Evolutionary conservation across 192 early-diverging fungal species (phyloP).

Genomic region (Coemansia sp.): DNA sequence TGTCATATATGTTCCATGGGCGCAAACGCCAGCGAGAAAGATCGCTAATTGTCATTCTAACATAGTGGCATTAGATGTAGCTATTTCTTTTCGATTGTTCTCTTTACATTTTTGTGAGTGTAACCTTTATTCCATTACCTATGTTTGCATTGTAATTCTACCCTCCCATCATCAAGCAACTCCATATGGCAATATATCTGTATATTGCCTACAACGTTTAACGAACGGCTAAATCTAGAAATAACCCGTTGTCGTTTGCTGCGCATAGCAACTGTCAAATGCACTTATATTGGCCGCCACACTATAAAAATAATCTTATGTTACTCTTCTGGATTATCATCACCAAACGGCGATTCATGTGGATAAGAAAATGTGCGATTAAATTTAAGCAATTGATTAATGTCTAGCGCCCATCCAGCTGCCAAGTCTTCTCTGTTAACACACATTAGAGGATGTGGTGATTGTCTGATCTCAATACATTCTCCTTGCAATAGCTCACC

Average conservation of each 20-base stretch:
- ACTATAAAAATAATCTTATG: not conserved
- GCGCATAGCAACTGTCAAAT: not conserved
- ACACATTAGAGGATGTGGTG: conserved; percentile 75
- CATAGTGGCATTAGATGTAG: no score
- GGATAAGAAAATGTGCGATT: conserved; percentile 65
- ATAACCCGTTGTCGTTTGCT: not conserved
- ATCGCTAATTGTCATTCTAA: no score
- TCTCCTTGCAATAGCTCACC: conserved; percentile 68
- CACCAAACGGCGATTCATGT: conserved; percentile 39
- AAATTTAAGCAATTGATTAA: conserved; percentile 85
- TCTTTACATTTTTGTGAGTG: no score
- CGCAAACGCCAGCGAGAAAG: no score
- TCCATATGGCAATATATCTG: no score
- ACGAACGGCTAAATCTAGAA: not conserved
- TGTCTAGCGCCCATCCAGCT: conserved; percentile 76
- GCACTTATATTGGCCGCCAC: not conserved
- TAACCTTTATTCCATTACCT: no score
- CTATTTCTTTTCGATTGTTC: no score
- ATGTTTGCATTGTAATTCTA: no score
- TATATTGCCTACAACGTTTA: no score
- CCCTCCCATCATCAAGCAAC: no score
- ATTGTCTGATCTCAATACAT: conserved; percentile 57
- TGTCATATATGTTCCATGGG: conserved; percentile 1
- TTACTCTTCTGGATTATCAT: not conserved
- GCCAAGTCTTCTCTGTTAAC: conserved; percentile 65